These are phyloP conservation scores for Nothophoma quercina DNA, from an alignment of 2,329 filamentous ascomycete species.

Conservation along the genomic window DNA sequence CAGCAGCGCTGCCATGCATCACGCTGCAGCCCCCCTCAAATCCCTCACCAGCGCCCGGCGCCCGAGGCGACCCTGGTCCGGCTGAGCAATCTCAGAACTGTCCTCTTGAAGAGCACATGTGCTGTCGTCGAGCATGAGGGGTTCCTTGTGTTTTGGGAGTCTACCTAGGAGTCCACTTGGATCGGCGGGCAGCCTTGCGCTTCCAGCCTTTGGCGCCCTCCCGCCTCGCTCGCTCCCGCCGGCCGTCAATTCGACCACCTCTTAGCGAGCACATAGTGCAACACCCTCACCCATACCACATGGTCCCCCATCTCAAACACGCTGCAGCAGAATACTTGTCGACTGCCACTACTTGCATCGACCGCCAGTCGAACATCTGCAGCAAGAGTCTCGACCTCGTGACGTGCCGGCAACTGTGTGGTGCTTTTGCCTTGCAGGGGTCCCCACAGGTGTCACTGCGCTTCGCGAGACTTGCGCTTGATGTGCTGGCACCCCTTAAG, in stretches of 20 bases:
- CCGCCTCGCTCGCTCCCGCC: constrained; percentile 12
- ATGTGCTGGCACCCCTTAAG: constrained; percentile 41
- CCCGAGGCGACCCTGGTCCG: too few relatives aligned
- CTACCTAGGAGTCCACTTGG: too few relatives aligned
- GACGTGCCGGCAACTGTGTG: constrained; percentile 34
- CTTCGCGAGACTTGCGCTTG: constrained; percentile 21
- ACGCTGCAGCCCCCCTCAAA: constrained; percentile 27
- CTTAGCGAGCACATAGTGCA: constrained; percentile 3
- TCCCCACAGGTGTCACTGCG: constrained; percentile 2
- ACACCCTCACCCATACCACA: constrained; percentile 8
- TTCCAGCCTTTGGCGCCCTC: constrained; percentile 5
- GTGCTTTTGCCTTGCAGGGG: constrained; percentile 9
- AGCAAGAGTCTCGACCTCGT: constrained; percentile 21
- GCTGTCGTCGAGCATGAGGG: too few relatives aligned
- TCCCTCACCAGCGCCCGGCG: constrained; percentile 30
- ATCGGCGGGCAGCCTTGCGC: not conserved
- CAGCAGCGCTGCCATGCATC: constrained; percentile 12
- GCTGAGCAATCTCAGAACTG: too few relatives aligned
- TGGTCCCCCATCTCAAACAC: constrained; percentile 13
- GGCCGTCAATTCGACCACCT: constrained; percentile 34
- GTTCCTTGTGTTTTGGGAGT: too few relatives aligned
- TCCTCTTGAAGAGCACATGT: too few relatives aligned
- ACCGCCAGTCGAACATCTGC: constrained; percentile 28
- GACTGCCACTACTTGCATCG: not conserved
- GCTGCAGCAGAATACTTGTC: not conserved